Conservation (phyloP, 495 filamentous ascomycete genomes). For the Mycothermus thermophilus region DNA sequence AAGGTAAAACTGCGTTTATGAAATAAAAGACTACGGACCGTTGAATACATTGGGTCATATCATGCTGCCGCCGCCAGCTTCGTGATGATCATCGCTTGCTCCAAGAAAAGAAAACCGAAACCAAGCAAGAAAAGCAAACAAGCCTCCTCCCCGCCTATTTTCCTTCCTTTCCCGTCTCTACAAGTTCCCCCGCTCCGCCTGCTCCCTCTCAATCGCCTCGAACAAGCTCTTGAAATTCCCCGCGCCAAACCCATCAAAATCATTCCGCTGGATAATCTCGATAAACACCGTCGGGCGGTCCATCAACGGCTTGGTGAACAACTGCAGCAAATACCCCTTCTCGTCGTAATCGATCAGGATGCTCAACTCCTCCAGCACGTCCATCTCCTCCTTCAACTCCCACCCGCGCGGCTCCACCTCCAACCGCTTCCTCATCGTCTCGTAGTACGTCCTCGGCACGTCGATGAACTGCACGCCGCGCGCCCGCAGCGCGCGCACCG, state of each 20-base stretch:
- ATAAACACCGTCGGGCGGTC: conserved; percentile 88
- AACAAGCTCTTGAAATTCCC: conserved; percentile 93
- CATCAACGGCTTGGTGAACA: conserved; percentile 87
- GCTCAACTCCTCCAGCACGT: conserved; percentile 53
- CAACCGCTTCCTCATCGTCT: conserved; percentile 54
- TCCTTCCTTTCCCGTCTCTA: too few relatives aligned
- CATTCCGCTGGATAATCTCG: conserved; percentile 80
- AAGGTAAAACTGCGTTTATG: too few relatives aligned
- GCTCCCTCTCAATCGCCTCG: conserved; percentile 84
- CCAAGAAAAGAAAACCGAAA: too few relatives aligned
- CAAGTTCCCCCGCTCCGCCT: conserved; percentile 69
- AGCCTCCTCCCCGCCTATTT: too few relatives aligned
- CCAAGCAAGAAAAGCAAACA: background rate
- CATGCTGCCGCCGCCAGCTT: too few relatives aligned
- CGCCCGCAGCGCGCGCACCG: conserved; percentile 58
- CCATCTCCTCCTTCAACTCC: conserved; percentile 61
- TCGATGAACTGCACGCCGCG: conserved; percentile 81
- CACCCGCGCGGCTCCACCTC: conserved; percentile 35
- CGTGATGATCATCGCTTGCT: too few relatives aligned
- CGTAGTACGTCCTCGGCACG: conserved; percentile 72
- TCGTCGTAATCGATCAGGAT: conserved; percentile 90
- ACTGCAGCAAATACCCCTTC: conserved; percentile 67
- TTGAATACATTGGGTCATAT: too few relatives aligned
- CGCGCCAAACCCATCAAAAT: conserved; percentile 80
- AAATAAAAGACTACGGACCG: too few relatives aligned